Evolutionary conservation across 2,329 filamentous ascomycete genomes (phyloP).

Genomic region (Cladorrhinum sp.): DNA sequence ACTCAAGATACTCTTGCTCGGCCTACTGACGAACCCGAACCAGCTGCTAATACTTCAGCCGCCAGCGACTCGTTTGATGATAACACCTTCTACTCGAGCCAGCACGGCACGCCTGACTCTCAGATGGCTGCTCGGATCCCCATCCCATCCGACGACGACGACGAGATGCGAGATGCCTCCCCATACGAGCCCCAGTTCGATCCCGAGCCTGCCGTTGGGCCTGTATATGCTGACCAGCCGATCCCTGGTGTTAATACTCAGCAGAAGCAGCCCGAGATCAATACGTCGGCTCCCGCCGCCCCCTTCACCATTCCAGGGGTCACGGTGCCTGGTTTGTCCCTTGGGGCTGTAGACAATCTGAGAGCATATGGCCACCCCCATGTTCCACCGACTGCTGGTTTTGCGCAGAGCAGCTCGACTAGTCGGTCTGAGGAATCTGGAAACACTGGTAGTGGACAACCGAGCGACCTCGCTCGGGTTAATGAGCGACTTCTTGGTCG

Average conservation of each 20-base stretch:
- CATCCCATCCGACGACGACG: conserved; percentile 43
- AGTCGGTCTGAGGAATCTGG: conserved; percentile 43
- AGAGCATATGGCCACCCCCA: conserved; percentile 12
- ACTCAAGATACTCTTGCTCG: conserved; percentile 65
- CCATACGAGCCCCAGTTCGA: conserved; percentile 35
- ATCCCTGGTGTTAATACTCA: conserved; percentile 7
- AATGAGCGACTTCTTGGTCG: conserved; percentile 38
- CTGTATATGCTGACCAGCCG: conserved; percentile 6
- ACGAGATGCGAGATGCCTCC: conserved; percentile 37
- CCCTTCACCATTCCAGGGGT: not conserved
- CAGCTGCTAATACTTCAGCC: conserved; percentile 56
- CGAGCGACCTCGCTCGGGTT: conserved; percentile 33
- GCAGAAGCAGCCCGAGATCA: not conserved
- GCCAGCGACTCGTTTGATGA: conserved; percentile 83
- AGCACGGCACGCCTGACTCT: conserved; percentile 71
- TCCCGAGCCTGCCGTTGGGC: conserved; percentile 23
- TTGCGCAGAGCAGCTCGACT: conserved; percentile 40
- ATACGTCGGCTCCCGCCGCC: not conserved
- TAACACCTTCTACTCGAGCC: conserved; percentile 94
- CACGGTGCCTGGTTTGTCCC: conserved; percentile 20
- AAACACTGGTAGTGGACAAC: conserved; percentile 35
- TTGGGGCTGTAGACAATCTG: conserved; percentile 12
- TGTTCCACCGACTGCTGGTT: conserved; percentile 30
- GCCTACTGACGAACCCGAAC: conserved; percentile 55
- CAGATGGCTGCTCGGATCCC: conserved; percentile 47